Evolutionary conservation across 345 rosid genomes (phyloP), one percentile per base, ranked within the genome.

Genomic region (Ceriops tagal): DNA sequence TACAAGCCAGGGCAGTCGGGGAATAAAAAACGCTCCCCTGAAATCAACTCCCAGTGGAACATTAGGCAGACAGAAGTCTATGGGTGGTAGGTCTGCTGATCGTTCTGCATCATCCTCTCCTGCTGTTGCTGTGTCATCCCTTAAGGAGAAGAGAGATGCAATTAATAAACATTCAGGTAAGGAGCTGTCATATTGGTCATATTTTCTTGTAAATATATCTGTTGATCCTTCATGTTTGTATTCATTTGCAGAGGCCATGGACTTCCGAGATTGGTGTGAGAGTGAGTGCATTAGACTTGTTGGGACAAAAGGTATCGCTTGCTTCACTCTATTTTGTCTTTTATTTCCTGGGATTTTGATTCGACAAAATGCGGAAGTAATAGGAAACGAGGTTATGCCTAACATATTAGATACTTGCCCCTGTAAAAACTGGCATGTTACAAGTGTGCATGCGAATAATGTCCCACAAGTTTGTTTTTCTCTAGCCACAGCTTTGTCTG

Each of bases 211-310:
- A 20, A 18, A 26, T 69, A 58, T 35, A 35, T 56, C 26, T 9
- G 51, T 26, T 53, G 2, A 37, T 52, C 53, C 18, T 72, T 62
- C 30, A 64, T 69, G 43, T 80, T 64, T 62, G 76, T 53, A 53
- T 55, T 28, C 69, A 61, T 21, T 78, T 67, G 74, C 98, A 95
- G 99, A 92, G 87, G 96, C 98, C 43, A 86, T 76, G 86, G 96
- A 81, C 78, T 95, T 95, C 86, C 85, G 88, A 77, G 96, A 90
- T 80, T 95, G 99, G 99, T 95, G 99, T 69, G 85, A 87, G 75
- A 81, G 77, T 56, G 98, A 95, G 81, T 88, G 98, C 75, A 80
- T 68, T 59, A 88, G 98, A 84, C 96, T 95, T 67, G 73, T 92
- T 28, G 99, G 99, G 68, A 79, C 89, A 34, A 88, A 79, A 84